phyloP scores from a whole-genome alignment of 495 filamentous ascomycete species.

The Articulospora tetracladia region DNA sequence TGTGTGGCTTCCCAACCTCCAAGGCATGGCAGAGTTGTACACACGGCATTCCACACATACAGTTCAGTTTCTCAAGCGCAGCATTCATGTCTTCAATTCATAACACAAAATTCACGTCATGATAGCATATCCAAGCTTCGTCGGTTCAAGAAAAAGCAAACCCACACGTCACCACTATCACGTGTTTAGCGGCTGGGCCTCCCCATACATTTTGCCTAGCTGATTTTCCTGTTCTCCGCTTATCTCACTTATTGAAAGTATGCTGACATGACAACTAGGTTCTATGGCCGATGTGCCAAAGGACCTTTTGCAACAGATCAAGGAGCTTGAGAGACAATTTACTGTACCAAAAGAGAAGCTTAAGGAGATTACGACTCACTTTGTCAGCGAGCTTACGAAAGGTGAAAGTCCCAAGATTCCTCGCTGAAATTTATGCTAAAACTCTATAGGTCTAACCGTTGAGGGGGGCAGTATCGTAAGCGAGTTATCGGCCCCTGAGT shows the following conservation, averaged over 20 bases:
- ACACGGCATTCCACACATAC: background rate
- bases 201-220: background rate
- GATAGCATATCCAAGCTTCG: background rate
- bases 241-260: background rate
- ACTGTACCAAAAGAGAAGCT: slow-evolving; percentile 73
- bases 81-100: too few relatives aligned
- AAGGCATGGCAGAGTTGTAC: too few relatives aligned
- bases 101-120: background rate
- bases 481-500: slow-evolving; percentile 15
- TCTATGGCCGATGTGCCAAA: slow-evolving; percentile 81
- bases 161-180: slow-evolving; percentile 17
- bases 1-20: background rate
- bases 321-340: slow-evolving; percentile 81
- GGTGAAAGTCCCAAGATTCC: slow-evolving; percentile 42
- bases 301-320: slow-evolving; percentile 79
- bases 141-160: slow-evolving; percentile 15
- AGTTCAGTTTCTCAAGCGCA: background rate
- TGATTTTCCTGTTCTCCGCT: background rate
- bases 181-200: slow-evolving; percentile 10
- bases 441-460: slow-evolving; percentile 52
- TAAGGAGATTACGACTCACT: slow-evolving; percentile 85
- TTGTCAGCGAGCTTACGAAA: slow-evolving; percentile 83
- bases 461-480: slow-evolving; percentile 92
- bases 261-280: slow-evolving; percentile 20
- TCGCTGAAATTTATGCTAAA: background rate